Evolutionary conservation across 805 yeast species (phyloP), one percentile per base, ranked within the genome.

Genomic region (Ogataea nonfermentans): DNA sequence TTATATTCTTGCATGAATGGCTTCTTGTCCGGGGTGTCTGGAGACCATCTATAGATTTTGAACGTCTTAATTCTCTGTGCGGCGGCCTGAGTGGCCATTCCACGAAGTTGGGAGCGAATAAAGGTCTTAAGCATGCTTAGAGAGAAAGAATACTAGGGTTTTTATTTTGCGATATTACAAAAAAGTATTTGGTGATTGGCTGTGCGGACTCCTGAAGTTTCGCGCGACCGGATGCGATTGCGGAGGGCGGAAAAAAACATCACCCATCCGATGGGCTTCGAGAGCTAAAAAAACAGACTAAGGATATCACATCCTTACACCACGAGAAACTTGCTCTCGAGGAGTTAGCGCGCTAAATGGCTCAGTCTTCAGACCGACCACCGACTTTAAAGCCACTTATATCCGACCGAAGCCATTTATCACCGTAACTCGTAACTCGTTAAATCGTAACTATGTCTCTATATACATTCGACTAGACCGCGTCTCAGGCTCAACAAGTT

Each of bases 41-140:
- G 99, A 59, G 84, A 85, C 99, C 99, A 93, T 71, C 99, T 81
- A 76, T 93, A 93, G 57, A 93, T 81, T 63, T 90, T 86, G 68
- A 93, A 90, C 23, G 81, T 78, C 73, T 93, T 93, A 53, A 83
- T 50, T 46, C 83, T 73, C 34, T 80, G 79, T 10, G 73, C 66
- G 44, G 68, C 76, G 35, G 82, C 75, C 16, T 76, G 68, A 16
- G 86, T 74, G 34, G 79, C 79, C 51, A 73, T 61, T 8, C 57
- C 43, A 52, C 63, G 59, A 10, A 46, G 8, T 35, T 39, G 51
- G 17, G 27, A 28, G 26, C 44, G 48, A 38, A 47, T 32, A n/a
- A 37, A 26, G 15, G 41, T 31, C 34, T 37, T 37, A 26, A 37
- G 32, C 41, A 37, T 37, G 36, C 15, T 26, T 6, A 24, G 28